Conservation (phyloP, 352 stramenopile genomes). For the Phytophthora citricola region DNA sequence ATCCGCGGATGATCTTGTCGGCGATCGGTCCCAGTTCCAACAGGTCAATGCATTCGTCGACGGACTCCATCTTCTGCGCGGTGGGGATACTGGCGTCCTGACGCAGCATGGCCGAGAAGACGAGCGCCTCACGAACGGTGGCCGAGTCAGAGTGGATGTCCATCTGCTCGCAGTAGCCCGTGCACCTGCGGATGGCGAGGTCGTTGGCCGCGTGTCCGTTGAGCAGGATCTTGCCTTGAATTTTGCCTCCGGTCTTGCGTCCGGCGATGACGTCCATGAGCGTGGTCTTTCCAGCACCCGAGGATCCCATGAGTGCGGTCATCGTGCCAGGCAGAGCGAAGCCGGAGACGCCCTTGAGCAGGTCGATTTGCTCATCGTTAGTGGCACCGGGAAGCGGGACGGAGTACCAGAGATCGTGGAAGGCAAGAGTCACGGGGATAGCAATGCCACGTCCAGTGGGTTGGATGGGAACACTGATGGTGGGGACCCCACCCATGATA, state of each 20-base stretch:
- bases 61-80: no score
- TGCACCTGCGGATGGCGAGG: constrained; percentile 33
- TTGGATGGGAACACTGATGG: constrained; percentile 23
- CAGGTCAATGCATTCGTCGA: no score
- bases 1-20: no score
- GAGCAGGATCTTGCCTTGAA: constrained; percentile 76
- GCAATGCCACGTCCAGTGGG: constrained; percentile 28
- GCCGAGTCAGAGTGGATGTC: constrained; percentile 21
- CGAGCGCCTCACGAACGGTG: constrained; percentile 78
- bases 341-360: constrained; percentile 54
- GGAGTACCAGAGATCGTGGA: constrained; percentile 48
- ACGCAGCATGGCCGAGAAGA: no score
- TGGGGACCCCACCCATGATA: constrained; percentile 16
- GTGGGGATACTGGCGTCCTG: no score
- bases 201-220: constrained; percentile 4
- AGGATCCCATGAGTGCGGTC: constrained; percentile 59
- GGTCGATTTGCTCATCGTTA: constrained; percentile 35
- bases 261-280: constrained; percentile 35
- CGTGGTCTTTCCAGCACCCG: constrained; percentile 72
- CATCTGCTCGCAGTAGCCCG: constrained; percentile 22
- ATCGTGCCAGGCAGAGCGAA: constrained; percentile 49
- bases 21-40: no score
- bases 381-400: constrained; percentile 32
- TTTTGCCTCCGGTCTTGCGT: constrained; percentile 28
- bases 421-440: constrained; percentile 40